Evolutionary conservation across 495 filamentous ascomycete genomes (phyloP).

Genomic region (Daldinia decipiens): DNA sequence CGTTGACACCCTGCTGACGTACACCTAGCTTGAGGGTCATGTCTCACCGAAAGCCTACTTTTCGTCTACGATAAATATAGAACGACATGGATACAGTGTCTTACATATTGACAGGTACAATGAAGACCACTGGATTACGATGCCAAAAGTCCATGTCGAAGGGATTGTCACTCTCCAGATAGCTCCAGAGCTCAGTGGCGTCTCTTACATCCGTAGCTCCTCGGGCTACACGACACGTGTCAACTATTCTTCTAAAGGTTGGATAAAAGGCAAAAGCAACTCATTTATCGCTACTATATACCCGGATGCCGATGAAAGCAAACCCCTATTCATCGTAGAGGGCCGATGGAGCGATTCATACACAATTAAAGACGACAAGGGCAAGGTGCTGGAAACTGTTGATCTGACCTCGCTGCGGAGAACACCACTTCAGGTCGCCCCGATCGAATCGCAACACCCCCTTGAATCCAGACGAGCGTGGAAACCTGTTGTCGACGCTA

Average conservation of each 20-base stretch:
- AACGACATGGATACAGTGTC: slow-evolving; percentile 83
- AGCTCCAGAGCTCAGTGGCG: slow-evolving; percentile 79
- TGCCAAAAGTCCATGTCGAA: slow-evolving; percentile 84
- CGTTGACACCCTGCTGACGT: slow-evolving; percentile 4
- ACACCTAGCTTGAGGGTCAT: slow-evolving; percentile 74
- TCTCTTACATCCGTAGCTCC: slow-evolving; percentile 75
- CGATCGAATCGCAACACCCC: slow-evolving; percentile 77
- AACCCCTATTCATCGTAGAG: slow-evolving; percentile 76
- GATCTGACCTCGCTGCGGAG: slow-evolving; percentile 65
- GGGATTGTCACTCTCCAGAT: slow-evolving; percentile 82
- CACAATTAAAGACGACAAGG: slow-evolving; percentile 69
- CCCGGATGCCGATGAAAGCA: slow-evolving; percentile 72
- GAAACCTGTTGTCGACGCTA: slow-evolving; percentile 76
- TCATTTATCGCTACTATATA: slow-evolving; percentile 74
- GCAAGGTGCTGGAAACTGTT: slow-evolving; percentile 66
- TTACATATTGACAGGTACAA: slow-evolving; percentile 67
- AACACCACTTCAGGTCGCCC: slow-evolving; percentile 72
- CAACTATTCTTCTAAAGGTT: slow-evolving; percentile 82
- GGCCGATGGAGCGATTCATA: slow-evolving; percentile 83
- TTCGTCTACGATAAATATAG: slow-evolving; percentile 80
- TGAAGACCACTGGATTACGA: slow-evolving; percentile 82
- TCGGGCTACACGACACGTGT: slow-evolving; percentile 81
- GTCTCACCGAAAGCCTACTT: slow-evolving; percentile 89
- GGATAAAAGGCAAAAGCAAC: slow-evolving; percentile 87
- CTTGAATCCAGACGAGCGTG: slow-evolving; percentile 83